Evolutionary conservation across 495 filamentous ascomycete genomes (phyloP), one percentile per base, ranked within the genome.

Genomic region (Penicillium dipodomyicola): DNA sequence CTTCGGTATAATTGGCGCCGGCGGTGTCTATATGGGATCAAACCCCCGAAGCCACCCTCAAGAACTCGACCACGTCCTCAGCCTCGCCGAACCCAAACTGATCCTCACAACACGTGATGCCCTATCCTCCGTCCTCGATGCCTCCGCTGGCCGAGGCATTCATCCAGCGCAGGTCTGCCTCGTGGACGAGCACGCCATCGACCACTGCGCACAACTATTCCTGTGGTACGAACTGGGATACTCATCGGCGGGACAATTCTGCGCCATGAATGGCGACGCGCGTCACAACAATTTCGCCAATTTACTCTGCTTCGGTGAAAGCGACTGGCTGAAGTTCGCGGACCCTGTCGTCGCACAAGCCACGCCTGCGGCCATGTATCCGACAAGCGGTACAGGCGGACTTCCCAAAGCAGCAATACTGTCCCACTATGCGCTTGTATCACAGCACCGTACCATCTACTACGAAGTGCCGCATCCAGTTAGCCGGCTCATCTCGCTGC

Each of bases 381-480:
- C 77, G 45, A 82, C 78, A 40, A 84, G 80, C 54, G 81, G 82
- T 5, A 84, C 82, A 0, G 82, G 83, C 23, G 83, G 83, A 2
- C 65, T 85, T 8, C 83, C 83, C 30, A 87, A 84, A 60, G 82
- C 75, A 14, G 82, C 81, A 5, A 70, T 80, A 46, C 67, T 80
- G 55, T 79, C 77, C 19, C 82, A 82, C 62, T 68, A 78, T 57
- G 75, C 75, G 20, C 72, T 82, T 27, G 66, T 83, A 19, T 80
- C 81, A 5, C 81, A 86, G 54, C 74, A 82, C 55, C 71, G 76
- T 32, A 64, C 73, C 4, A 73, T 81, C 15, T 65, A 77, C 14
- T 78, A 81, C 51, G 72, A 76, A 23, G 70, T 78, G 35, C 72
- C 75, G 1, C 79, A 80, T 52, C 53, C 76, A 39, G 77, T 77